Conservation (phyloP, 78 protist genomes). For the Dictyostelium citrinum region DNA sequence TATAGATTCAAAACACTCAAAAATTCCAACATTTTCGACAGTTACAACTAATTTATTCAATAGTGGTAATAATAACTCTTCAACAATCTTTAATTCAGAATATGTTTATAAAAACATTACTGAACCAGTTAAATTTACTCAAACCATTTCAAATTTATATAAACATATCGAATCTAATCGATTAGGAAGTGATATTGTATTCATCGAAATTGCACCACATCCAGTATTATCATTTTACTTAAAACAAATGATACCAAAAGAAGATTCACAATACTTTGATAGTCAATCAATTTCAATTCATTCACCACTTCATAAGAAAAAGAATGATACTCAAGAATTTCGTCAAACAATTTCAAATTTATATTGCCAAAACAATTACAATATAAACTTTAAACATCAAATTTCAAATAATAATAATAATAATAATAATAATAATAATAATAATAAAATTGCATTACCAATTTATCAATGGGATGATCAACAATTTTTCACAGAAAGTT, state of each 20-base stretch:
- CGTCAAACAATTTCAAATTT: too few relatives aligned
- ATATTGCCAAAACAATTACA: too few relatives aligned
- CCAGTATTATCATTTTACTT: conserved; percentile 5
- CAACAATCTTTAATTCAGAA: not conserved
- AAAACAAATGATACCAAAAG: not conserved
- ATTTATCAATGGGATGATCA: conserved; percentile 15
- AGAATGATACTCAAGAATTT: too few relatives aligned
- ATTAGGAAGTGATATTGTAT: conserved; percentile 4
- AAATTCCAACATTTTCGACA: not conserved
- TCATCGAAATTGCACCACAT: conserved; percentile 39
- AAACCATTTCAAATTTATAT: conserved; percentile 15
- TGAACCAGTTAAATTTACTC: not conserved
- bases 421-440: not conserved
- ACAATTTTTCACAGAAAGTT: not conserved
- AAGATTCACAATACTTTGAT: not conserved
- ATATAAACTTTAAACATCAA: too few relatives aligned
- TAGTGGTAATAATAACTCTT: not conserved
- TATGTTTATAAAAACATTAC: not conserved
- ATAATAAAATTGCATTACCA: not conserved
- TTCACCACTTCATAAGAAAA: too few relatives aligned
- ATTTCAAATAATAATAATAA: too few relatives aligned
- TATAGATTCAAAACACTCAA: not conserved
- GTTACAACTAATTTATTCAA: not conserved
- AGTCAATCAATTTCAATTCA: not conserved
- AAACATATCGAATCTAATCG: not conserved